Conservation (phyloP, 2,329 filamentous ascomycete species). For the Xylariaceae sp. region DNA sequence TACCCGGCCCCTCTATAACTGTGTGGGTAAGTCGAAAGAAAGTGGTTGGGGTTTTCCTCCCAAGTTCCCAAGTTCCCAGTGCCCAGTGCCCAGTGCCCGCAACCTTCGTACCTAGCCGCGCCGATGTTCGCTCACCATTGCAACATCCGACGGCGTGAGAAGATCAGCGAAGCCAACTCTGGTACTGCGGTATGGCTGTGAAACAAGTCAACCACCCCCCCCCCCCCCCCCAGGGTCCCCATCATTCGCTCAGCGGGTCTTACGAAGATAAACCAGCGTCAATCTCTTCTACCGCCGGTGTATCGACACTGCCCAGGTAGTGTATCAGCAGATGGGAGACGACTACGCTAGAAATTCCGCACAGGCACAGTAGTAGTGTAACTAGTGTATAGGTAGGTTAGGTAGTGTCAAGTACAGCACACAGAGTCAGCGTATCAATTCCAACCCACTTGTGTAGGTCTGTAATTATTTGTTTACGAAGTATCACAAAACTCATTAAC, state of each 20-base stretch:
- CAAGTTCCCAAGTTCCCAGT: background rate
- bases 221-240: background rate
- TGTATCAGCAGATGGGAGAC: too few relatives aligned
- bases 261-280: background rate
- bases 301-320: too few relatives aligned
- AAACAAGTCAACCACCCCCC: background rate
- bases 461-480: too few relatives aligned
- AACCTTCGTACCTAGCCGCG: background rate
- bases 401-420: too few relatives aligned
- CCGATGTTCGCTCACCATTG: conserved; percentile 8
- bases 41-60: background rate
- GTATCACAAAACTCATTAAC: too few relatives aligned
- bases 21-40: background rate
- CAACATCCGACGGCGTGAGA: conserved; percentile 3
- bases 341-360: too few relatives aligned
- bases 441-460: too few relatives aligned
- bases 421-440: too few relatives aligned
- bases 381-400: too few relatives aligned
- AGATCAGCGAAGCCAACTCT: conserved; percentile 2
- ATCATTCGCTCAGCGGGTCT: background rate
- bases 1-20: background rate
- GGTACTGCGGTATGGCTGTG: background rate
- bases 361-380: too few relatives aligned
- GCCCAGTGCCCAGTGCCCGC: too few relatives aligned
- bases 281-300: background rate